phyloP scores from a whole-genome alignment of 495 filamentous ascomycete species.

The Neurospora sp. region DNA sequence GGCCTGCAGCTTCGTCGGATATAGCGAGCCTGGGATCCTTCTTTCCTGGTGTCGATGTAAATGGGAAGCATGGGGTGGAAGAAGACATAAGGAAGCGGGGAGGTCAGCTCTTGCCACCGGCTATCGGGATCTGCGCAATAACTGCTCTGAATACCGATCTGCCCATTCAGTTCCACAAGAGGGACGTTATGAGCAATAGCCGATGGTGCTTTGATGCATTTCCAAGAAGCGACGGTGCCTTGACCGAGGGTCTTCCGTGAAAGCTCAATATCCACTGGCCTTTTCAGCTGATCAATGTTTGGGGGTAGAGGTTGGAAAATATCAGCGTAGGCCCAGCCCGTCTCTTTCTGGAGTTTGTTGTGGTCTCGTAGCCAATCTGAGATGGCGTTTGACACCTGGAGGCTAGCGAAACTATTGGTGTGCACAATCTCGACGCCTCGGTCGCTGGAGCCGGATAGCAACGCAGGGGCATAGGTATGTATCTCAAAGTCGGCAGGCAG shows the following conservation, averaged over 20 bases:
- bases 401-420: conserved; percentile 55
- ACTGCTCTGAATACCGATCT: conserved; percentile 66
- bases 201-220: conserved; percentile 51
- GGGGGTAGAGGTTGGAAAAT: conserved; percentile 38
- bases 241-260: conserved; percentile 36
- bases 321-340: conserved; percentile 32
- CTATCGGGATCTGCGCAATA: conserved; percentile 65
- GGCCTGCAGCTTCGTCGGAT: conserved; percentile 80
- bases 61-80: conserved; percentile 74
- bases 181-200: conserved; percentile 52
- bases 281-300: conserved; percentile 26
- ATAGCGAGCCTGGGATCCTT: conserved; percentile 77
- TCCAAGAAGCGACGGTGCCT: conserved; percentile 48
- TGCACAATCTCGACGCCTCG: conserved; percentile 47
- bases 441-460: conserved; percentile 58
- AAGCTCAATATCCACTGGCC: conserved; percentile 25
- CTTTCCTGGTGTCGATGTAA: conserved; percentile 79
- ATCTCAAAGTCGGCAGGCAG: conserved; percentile 41
- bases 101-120: conserved; percentile 63
- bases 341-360: conserved; percentile 35
- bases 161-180: conserved; percentile 79
- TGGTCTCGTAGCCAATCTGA: conserved; percentile 63
- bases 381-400: conserved; percentile 56
- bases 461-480: conserved; percentile 61
- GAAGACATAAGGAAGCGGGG: conserved; percentile 77